Evolutionary conservation across 1,139 yeast species (phyloP).

Genomic region (Trichomonascaceae sp.): DNA sequence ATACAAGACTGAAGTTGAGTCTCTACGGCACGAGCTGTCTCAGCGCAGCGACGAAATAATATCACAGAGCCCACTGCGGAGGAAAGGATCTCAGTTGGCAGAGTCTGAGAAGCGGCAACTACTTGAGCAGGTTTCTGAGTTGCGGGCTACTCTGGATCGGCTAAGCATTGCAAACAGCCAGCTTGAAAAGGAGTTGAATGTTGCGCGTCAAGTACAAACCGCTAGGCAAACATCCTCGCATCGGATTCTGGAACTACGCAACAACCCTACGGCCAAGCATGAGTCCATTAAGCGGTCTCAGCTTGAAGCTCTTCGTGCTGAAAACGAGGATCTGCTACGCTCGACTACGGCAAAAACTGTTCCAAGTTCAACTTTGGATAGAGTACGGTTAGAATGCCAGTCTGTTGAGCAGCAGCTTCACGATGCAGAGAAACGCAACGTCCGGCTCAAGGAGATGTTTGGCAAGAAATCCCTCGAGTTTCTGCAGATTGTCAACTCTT

Average conservation of each 20-base stretch:
- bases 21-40: constrained; percentile 27
- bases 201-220: no score
- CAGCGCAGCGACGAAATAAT: background rate
- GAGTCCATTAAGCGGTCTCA: constrained; percentile 48
- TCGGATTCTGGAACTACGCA: constrained; percentile 49
- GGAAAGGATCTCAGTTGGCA: background rate
- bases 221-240: no score
- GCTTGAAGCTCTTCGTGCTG: constrained; percentile 40
- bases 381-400: constrained; percentile 44
- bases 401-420: constrained; percentile 37
- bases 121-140: no score
- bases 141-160: no score
- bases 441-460: constrained; percentile 50
- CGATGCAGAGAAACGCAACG: constrained; percentile 42
- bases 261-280: constrained; percentile 54
- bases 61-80: constrained; percentile 12
- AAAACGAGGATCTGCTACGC: constrained; percentile 43
- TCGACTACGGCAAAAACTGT: constrained; percentile 22
- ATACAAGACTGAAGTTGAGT: constrained; percentile 41
- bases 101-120: no score
- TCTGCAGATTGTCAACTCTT: constrained; percentile 50
- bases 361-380: constrained; percentile 54
- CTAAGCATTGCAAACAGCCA: no score
- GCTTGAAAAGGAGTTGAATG: no score
- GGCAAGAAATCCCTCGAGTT: constrained; percentile 64